Conservation (phyloP, 768 basidiomycete genomes). For the Lactarius akahatsu region DNA sequence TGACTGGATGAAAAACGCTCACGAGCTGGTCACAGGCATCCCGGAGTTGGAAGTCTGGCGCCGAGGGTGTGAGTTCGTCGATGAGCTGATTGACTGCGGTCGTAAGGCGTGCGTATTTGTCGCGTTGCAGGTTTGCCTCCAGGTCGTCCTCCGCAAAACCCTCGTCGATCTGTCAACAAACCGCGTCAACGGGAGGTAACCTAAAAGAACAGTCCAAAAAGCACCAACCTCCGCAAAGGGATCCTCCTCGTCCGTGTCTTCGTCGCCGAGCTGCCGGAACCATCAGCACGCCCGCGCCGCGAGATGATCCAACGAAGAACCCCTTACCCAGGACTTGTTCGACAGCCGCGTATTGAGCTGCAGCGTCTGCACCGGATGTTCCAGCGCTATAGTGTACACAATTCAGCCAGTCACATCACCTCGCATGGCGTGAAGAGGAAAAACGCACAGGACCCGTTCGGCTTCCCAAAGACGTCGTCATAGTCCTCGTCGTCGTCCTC, state of each 20-base stretch:
- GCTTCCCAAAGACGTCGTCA: slow-evolving; percentile 90
- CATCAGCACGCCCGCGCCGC: slow-evolving; percentile 14
- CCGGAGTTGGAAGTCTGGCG: slow-evolving; percentile 78
- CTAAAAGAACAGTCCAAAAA: no score
- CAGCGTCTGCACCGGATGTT: slow-evolving; percentile 67
- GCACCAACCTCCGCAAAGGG: slow-evolving; percentile 84
- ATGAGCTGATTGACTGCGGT: slow-evolving; percentile 80
- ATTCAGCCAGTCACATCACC: slow-evolving; percentile 12
- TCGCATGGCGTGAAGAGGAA: not conserved
- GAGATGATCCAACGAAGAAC: not conserved
- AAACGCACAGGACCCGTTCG: slow-evolving; percentile 59
- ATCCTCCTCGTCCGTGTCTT: slow-evolving; percentile 87
- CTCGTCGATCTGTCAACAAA: slow-evolving; percentile 73
- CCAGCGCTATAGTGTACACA: slow-evolving; percentile 41
- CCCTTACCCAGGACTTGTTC: slow-evolving; percentile 83
- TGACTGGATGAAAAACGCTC: slow-evolving; percentile 32
- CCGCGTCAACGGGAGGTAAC: slow-evolving; percentile 18
- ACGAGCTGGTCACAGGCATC: slow-evolving; percentile 90
- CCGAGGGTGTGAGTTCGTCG: slow-evolving; percentile 78
- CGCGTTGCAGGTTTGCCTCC: slow-evolving; percentile 87
- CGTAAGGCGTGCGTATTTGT: slow-evolving; percentile 88
- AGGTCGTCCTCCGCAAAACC: slow-evolving; percentile 89
- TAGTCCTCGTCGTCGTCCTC: slow-evolving; percentile 92
- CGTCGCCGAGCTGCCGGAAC: slow-evolving; percentile 64
- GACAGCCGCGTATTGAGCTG: slow-evolving; percentile 85